These are phyloP conservation scores for Heliamphora exappendiculata DNA, from an alignment of 148 eudicot genomes.

Conservation along the genomic window DNA sequence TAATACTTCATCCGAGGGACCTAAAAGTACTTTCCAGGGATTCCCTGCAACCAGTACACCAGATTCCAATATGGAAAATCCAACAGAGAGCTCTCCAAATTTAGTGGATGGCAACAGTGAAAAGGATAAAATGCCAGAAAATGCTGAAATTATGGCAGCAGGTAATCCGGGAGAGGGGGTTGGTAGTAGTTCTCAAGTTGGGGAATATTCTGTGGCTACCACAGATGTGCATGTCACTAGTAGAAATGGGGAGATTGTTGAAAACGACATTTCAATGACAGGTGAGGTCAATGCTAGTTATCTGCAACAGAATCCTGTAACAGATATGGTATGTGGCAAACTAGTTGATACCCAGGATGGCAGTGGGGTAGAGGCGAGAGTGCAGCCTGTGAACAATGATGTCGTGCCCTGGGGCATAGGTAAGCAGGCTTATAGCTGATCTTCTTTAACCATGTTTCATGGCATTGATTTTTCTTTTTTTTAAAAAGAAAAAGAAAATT, in stretches of 20 bases:
- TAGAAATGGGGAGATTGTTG: conserved; percentile 14
- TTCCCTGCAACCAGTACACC: conserved; percentile 12
- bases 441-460: background rate
- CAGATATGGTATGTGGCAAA: conserved; percentile 8
- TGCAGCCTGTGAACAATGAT: conserved; percentile 14
- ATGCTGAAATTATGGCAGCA: conserved; percentile 17
- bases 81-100: conserved; percentile 16
- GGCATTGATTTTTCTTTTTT: background rate
- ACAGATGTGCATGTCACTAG: conserved; percentile 18
- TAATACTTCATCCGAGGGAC: conserved; percentile 15
- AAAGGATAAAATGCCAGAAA: conserved; percentile 15
- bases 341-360: conserved; percentile 16
- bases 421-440: conserved; percentile 6
- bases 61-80: conserved; percentile 19
- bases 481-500: no score
- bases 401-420: conserved; percentile 17
- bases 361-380: background rate
- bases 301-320: conserved; percentile 19
- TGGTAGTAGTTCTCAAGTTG: conserved; percentile 18
- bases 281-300: conserved; percentile 15
- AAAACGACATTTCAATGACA: conserved; percentile 14
- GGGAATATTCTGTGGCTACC: conserved; percentile 19
- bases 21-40: conserved; percentile 20
- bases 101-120: conserved; percentile 17
- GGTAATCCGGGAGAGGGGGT: conserved; percentile 11